These are phyloP conservation scores for Citrullus mucosospermus DNA, from an alignment of 306 rosid species.

Conservation along the genomic window DNA sequence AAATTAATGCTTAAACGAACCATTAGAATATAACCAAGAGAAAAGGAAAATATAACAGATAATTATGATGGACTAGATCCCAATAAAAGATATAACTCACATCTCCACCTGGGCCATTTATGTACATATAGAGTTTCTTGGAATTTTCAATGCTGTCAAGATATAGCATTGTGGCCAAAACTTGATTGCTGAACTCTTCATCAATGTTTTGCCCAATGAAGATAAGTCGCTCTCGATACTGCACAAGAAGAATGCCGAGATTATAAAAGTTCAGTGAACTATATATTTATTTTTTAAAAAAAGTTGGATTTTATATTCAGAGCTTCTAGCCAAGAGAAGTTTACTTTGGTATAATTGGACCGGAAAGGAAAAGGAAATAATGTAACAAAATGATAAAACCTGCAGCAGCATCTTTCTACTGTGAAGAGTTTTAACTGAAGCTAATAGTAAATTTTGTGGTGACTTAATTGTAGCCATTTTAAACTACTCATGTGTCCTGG, in stretches of 20 bases:
- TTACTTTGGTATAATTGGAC: neutral
- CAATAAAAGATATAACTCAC: constrained; percentile 35
- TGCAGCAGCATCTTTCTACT: neutral
- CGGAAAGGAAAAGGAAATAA: neutral
- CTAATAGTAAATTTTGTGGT: neutral
- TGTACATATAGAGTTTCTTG: constrained; percentile 59
- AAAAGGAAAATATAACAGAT: constrained; percentile 3
- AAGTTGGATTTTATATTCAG: neutral
- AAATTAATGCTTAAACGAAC: constrained; percentile 2
- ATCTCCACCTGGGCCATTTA: constrained; percentile 97
- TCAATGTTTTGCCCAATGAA: constrained; percentile 70
- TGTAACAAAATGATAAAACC: neutral
- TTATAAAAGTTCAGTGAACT: neutral
- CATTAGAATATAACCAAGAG: neutral
- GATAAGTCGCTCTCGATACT: constrained; percentile 90
- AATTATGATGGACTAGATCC: constrained; percentile 9
- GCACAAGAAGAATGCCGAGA: constrained; percentile 9
- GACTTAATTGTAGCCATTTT: neutral
- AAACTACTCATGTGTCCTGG: neutral
- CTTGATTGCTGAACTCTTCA: constrained; percentile 87
- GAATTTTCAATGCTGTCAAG: constrained; percentile 66
- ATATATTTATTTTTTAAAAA: neutral
- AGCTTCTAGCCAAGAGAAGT: neutral
- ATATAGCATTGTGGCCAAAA: constrained; percentile 84
- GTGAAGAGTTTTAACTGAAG: neutral